These are phyloP conservation scores for Ogataea philodendri DNA, from an alignment of 805 yeast genomes.

Conservation along the genomic window DNA sequence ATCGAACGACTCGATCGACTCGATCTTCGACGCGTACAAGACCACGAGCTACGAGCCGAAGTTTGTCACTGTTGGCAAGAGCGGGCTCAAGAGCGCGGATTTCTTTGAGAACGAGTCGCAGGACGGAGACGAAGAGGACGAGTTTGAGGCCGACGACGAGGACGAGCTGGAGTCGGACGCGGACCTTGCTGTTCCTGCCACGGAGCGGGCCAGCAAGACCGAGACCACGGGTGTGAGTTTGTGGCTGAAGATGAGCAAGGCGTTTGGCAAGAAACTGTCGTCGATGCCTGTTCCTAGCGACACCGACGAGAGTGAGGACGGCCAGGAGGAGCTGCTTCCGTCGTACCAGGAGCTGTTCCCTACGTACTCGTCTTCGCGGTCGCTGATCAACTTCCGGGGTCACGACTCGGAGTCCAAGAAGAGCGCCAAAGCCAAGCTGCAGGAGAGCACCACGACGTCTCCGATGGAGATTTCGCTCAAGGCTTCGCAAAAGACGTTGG, in stretches of 20 bases:
- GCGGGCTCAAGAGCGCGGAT: constrained; percentile 21
- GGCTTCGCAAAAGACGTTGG: constrained; percentile 42
- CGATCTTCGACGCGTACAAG: constrained; percentile 21
- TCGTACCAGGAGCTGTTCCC: constrained; percentile 78
- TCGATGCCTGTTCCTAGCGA: constrained; percentile 13
- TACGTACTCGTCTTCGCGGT: constrained; percentile 34
- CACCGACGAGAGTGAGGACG: constrained; percentile 16
- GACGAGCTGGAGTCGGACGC: constrained; percentile 14
- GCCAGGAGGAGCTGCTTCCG: constrained; percentile 53
- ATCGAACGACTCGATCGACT: constrained; percentile 32
- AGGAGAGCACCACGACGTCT: constrained; percentile 4
- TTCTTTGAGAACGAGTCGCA: constrained; percentile 17
- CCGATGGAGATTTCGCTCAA: constrained; percentile 26
- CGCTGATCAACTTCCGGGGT: constrained; percentile 31
- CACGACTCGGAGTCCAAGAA: constrained; percentile 21
- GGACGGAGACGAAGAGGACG: constrained; percentile 14
- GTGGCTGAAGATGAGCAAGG: constrained; percentile 35
- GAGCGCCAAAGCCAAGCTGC: constrained; percentile 2
- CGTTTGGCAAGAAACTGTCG: constrained; percentile 20
- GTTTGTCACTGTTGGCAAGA: constrained; percentile 19
- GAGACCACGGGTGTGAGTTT: constrained; percentile 26
- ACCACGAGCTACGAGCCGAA: constrained; percentile 23
- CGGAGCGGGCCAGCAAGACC: constrained; percentile 5
- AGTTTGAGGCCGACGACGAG: constrained; percentile 25
- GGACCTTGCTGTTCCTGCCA: not conserved